Conservation (phyloP, 2,329 filamentous ascomycete genomes). For the Scedosporium dehoogii region DNA sequence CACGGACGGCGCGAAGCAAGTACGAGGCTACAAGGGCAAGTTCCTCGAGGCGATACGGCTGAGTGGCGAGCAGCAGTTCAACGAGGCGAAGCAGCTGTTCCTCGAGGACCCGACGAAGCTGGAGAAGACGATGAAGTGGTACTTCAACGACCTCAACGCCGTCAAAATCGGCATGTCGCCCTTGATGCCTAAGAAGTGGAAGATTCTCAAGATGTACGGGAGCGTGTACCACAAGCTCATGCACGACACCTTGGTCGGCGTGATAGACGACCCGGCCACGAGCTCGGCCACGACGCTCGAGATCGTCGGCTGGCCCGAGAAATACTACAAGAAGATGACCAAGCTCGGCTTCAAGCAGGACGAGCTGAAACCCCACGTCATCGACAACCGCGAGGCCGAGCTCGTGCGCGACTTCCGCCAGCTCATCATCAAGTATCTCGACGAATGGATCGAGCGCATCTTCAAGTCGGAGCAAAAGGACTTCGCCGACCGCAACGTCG, state of each 20-base stretch:
- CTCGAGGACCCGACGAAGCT: conserved; percentile 72
- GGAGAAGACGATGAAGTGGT: conserved; percentile 89
- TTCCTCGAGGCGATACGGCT: conserved; percentile 73
- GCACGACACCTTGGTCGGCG: conserved; percentile 81
- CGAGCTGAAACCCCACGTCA: conserved; percentile 73
- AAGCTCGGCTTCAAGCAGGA: conserved; percentile 73
- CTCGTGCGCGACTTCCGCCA: conserved; percentile 88
- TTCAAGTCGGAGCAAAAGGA: conserved; percentile 71
- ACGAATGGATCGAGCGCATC: conserved; percentile 96
- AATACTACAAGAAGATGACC: conserved; percentile 92
- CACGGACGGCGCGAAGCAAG: conserved; percentile 81
- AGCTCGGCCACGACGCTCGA: conserved; percentile 79
- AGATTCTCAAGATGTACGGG: conserved; percentile 81
- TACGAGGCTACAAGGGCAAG: conserved; percentile 94
- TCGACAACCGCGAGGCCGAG: conserved; percentile 84
- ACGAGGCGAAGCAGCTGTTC: conserved; percentile 62
- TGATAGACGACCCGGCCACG: conserved; percentile 77
- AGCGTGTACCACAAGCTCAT: conserved; percentile 88
- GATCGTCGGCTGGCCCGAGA: conserved; percentile 90
- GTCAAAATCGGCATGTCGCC: conserved; percentile 87
- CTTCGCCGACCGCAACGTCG: conserved; percentile 67
- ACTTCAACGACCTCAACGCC: conserved; percentile 93
- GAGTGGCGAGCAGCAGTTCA: conserved; percentile 65
- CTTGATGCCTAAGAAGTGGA: conserved; percentile 94
- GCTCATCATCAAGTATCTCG: conserved; percentile 89